Percentiles rank a stretch among this genome's conserved stretches.
phyloP scores from a whole-genome alignment of 2,329 filamentous ascomycete species.

The Cercospora sesami region DNA sequence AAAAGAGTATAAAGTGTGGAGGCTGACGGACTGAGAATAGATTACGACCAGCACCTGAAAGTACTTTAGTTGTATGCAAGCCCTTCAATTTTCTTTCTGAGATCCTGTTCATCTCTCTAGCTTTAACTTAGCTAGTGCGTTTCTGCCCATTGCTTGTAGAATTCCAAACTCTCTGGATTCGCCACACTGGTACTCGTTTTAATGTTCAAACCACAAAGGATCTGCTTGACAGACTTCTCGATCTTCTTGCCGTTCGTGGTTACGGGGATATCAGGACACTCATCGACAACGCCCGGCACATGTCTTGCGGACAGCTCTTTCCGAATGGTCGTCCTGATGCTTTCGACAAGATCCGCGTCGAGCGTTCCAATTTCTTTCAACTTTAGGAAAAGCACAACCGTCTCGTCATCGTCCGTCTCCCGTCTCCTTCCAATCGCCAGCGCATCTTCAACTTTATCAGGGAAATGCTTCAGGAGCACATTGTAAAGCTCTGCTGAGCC shows the following conservation, averaged over 20 bases:
- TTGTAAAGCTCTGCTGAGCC: slow-evolving; percentile 97
- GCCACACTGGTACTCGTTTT: slow-evolving; percentile 92
- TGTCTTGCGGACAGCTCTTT: slow-evolving; percentile 83
- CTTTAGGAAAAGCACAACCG: slow-evolving; percentile 84
- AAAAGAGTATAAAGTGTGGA: background rate
- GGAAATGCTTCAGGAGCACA: slow-evolving; percentile 81
- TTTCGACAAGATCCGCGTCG: slow-evolving; percentile 58
- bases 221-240: slow-evolving; percentile 94
- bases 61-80: background rate
- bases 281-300: slow-evolving; percentile 79
- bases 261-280: slow-evolving; percentile 82
- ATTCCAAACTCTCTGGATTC: slow-evolving; percentile 82
- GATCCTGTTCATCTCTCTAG: background rate
- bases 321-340: slow-evolving; percentile 68
- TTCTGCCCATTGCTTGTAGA: slow-evolving; percentile 78
- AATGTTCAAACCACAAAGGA: slow-evolving; percentile 80
- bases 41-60: background rate
- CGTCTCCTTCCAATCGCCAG: slow-evolving; percentile 79
- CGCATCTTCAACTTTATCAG: slow-evolving; percentile 75
- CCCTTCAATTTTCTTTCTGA: background rate
- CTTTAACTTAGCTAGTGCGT: slow-evolving; percentile 42
- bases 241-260: slow-evolving; percentile 98
- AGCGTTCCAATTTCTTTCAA: slow-evolving; percentile 63
- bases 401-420: slow-evolving; percentile 74
- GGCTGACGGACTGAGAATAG: background rate